Evolutionary conservation across 23 red algal species (phyloP).

Genomic region (Agarophyton chilense): DNA sequence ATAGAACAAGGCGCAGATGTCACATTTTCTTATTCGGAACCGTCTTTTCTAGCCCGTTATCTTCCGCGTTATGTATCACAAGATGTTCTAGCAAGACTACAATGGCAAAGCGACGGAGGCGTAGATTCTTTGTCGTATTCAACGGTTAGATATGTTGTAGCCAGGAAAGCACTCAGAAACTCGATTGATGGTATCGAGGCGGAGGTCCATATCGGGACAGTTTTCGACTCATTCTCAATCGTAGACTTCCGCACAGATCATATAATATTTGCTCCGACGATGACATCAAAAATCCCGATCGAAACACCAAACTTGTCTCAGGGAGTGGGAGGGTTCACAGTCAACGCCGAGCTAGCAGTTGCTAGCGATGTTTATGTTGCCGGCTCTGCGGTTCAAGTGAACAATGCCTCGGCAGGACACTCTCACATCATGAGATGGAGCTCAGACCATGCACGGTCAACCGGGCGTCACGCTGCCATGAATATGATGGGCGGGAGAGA

Average conservation of each 20-base stretch:
- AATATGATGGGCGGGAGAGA: constrained; percentile 62
- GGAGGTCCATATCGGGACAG: constrained; percentile 63
- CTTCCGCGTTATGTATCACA: constrained; percentile 55
- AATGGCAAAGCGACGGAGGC: constrained; percentile 54
- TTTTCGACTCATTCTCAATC: constrained; percentile 67
- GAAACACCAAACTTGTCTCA: constrained; percentile 21
- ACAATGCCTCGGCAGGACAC: background rate
- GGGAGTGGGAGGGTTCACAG: constrained; percentile 37
- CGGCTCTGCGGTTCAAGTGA: constrained; percentile 23
- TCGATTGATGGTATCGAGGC: constrained; percentile 19
- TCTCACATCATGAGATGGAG: constrained; percentile 48
- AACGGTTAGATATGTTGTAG: constrained; percentile 56
- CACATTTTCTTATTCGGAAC: constrained; percentile 66
- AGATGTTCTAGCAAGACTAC: constrained; percentile 42
- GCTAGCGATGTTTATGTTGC: constrained; percentile 61
- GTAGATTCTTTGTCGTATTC: constrained; percentile 59
- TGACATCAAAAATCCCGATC: constrained; percentile 20
- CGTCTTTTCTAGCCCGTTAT: constrained; percentile 41
- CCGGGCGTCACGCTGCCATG: constrained; percentile 53
- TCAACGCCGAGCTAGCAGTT: constrained; percentile 45
- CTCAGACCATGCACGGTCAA: constrained; percentile 44
- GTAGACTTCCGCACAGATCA: constrained; percentile 68
- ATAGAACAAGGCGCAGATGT: constrained; percentile 56
- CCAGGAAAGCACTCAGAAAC: constrained; percentile 10
- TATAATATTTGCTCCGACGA: constrained; percentile 57